Conservation (phyloP, 345 rosid species). For the Linum usitatissimum region DNA sequence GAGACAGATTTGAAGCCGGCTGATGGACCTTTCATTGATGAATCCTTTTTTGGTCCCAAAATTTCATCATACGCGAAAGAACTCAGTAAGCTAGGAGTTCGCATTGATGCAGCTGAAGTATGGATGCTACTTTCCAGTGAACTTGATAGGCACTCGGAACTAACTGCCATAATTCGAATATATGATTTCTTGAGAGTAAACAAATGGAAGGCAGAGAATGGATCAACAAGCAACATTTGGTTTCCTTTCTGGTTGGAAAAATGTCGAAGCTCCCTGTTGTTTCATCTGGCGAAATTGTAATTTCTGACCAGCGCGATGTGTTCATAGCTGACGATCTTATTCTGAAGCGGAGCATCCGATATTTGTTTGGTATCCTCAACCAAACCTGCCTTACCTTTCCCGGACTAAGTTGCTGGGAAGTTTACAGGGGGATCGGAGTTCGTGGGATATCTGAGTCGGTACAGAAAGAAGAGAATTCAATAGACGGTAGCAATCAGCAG, state of each 20-base stretch:
- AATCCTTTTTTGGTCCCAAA: conserved; percentile 37
- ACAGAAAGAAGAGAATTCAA: conserved; percentile 12
- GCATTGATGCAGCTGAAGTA: conserved; percentile 18
- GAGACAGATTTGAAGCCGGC: conserved; percentile 19
- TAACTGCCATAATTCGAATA: conserved; percentile 32
- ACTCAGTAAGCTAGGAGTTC: conserved; percentile 42
- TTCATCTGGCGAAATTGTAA: conserved; percentile 12
- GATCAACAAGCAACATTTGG: conserved; percentile 30
- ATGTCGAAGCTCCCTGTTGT: conserved; percentile 43
- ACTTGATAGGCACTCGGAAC: conserved; percentile 32
- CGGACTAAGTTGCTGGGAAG: conserved; percentile 30
- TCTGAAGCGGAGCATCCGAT: neutral
- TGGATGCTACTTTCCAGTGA: conserved; percentile 28
- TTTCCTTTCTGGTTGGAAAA: conserved; percentile 36
- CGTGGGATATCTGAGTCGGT: conserved; percentile 45
- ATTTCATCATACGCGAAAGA: conserved; percentile 25
- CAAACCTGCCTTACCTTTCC: conserved; percentile 31
- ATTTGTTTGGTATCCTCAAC: conserved; percentile 68
- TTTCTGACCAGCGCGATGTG: neutral
- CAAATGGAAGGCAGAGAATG: conserved; percentile 28
- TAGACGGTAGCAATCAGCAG: neutral
- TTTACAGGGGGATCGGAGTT: conserved; percentile 48
- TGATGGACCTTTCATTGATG: conserved; percentile 76
- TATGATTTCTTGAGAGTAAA: conserved; percentile 28
- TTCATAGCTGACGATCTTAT: neutral